phyloP scores from a whole-genome alignment of 2,329 filamentous ascomycete species.

The Cladosporium sphaerospermum region DNA sequence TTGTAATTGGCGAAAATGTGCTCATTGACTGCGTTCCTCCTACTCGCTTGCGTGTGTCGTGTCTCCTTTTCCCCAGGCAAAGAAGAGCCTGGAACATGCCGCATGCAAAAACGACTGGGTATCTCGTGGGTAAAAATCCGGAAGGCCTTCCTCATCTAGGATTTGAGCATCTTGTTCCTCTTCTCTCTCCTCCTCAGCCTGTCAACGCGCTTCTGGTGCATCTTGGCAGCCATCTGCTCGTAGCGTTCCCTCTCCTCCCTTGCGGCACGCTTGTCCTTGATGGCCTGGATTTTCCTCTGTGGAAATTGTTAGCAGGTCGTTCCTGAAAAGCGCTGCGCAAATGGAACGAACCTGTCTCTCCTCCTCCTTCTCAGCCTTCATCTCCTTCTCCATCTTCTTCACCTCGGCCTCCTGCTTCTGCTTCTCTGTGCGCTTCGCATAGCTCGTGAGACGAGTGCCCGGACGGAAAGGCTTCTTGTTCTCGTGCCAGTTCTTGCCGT shows the following conservation, averaged over 20 bases:
- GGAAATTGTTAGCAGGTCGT: slow-evolving; percentile 15
- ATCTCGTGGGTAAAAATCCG: background rate
- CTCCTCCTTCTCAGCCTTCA: slow-evolving; percentile 94
- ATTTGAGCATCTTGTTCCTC: slow-evolving; percentile 71
- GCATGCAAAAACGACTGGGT: background rate
- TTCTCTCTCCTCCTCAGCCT: slow-evolving; percentile 92
- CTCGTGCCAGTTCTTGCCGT: slow-evolving; percentile 93
- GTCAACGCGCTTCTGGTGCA: slow-evolving; percentile 94
- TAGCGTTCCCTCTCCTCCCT: slow-evolving; percentile 93
- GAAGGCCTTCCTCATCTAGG: slow-evolving; percentile 26
- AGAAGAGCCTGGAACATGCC: too few species aligned
- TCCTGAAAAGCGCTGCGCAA: background rate
- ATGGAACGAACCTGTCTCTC: slow-evolving; percentile 62
- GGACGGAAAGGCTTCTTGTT: slow-evolving; percentile 81
- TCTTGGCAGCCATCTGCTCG: slow-evolving; percentile 91
- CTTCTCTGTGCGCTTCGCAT: slow-evolving; percentile 66
- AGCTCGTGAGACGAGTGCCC: slow-evolving; percentile 68
- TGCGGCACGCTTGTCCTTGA: slow-evolving; percentile 77
- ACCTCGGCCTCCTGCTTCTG: slow-evolving; percentile 65
- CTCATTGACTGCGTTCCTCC: too few species aligned
- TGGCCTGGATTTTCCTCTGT: slow-evolving; percentile 67
- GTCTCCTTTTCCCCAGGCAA: too few species aligned
- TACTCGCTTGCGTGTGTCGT: too few species aligned
- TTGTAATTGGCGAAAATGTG: too few species aligned
- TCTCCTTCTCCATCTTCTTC: slow-evolving; percentile 89